A percentile compares a stretch with the other conserved stretches of the same genome.
Evolutionary conservation across 2,329 filamentous ascomycete species (phyloP).

Genomic region (Fusarium lyarnte): DNA sequence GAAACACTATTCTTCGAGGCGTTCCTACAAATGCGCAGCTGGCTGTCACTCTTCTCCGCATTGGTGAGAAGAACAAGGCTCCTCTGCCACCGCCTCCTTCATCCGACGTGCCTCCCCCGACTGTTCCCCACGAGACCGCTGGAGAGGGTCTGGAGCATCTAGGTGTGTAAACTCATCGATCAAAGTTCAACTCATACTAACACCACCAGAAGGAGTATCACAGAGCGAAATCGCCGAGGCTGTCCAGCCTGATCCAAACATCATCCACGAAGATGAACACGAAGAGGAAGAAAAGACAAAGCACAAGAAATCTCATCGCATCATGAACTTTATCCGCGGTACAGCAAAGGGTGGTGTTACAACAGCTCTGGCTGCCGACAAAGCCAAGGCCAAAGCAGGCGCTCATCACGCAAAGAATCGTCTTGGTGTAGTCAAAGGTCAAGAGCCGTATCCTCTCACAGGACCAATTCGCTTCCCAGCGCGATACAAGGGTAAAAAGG

Average conservation of each 20-base stretch:
- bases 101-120: conserved; percentile 48
- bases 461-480: conserved; percentile 83
- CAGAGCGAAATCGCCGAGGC: conserved; percentile 73
- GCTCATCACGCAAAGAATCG: conserved; percentile 73
- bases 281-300: conserved; percentile 59
- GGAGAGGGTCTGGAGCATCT: conserved; percentile 50
- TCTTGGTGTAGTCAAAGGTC: conserved; percentile 70
- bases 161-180: conserved; percentile 41
- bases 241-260: conserved; percentile 56
- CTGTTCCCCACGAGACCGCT: conserved; percentile 56
- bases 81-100: conserved; percentile 72
- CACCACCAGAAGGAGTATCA: conserved; percentile 57
- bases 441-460: conserved; percentile 54
- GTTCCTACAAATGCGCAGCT: conserved; percentile 89
- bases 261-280: conserved; percentile 49
- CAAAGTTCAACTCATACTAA: conserved; percentile 18
- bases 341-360: conserved; percentile 78
- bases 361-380: conserved; percentile 76
- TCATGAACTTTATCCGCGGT: conserved; percentile 73
- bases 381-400: conserved; percentile 70
- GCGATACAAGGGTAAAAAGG: conserved; percentile 75
- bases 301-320: conserved; percentile 53
- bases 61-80: conserved; percentile 83
- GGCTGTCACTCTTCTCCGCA: conserved; percentile 80
- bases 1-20: conserved; percentile 81